Evolutionary conservation across 148 eudicot genomes (phyloP).

Genomic region (Rhododendron ovatum): DNA sequence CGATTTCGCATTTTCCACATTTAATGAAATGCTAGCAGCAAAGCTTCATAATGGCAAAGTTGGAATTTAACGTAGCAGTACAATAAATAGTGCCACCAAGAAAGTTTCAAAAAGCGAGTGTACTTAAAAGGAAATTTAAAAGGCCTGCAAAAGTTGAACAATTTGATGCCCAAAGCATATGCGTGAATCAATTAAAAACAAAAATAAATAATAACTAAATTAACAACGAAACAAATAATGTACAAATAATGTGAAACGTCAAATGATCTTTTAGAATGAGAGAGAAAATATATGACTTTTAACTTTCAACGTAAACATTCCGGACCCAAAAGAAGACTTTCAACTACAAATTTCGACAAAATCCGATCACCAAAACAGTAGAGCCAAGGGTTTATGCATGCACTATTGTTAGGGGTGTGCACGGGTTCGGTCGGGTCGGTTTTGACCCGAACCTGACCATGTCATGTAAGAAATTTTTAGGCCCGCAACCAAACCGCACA

Average conservation of each 20-base stretch:
- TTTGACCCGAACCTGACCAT: too few relatives aligned
- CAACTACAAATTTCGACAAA: neutral
- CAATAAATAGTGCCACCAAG: neutral
- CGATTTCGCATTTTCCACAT: neutral
- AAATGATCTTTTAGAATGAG: neutral
- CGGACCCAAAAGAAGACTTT: neutral
- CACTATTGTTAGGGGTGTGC: neutral
- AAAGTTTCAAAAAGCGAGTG: neutral
- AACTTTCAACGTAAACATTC: neutral
- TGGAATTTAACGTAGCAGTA: constrained; percentile 1
- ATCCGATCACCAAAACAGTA: neutral
- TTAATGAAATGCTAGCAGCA: neutral
- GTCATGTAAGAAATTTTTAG: too few relatives aligned
- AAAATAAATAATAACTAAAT: neutral
- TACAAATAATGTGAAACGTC: neutral
- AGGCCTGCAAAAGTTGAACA: constrained; percentile 1
- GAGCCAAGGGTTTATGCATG: neutral
- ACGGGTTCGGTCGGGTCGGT: too few relatives aligned
- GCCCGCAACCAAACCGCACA: too few relatives aligned
- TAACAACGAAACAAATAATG: neutral
- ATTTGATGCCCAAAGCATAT: neutral
- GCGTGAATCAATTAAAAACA: neutral
- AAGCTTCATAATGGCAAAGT: neutral
- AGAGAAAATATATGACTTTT: neutral
- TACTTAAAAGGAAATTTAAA: neutral